Percentiles rank a stretch among this genome's conserved stretches.
Conservation (phyloP, 306 rosid genomes). For the Gastrolobium villosum region DNA sequence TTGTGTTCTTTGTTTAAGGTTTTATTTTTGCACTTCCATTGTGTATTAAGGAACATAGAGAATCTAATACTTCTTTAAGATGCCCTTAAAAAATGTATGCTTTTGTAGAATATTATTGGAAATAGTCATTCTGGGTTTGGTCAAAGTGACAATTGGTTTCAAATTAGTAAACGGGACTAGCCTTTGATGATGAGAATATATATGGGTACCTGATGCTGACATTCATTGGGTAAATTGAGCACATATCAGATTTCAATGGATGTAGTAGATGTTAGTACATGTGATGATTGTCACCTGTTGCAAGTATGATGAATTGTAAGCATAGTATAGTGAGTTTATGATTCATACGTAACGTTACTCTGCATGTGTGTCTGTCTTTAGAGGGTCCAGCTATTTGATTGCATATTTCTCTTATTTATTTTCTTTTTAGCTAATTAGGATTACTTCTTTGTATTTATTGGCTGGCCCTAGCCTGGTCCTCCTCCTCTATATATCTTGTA, state of each 20-base stretch:
- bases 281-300: neutral
- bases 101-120: neutral
- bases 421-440: too few relatives aligned
- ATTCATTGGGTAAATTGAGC: neutral
- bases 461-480: too few relatives aligned
- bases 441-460: too few relatives aligned
- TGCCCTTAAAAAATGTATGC: neutral
- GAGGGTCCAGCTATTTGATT: too few relatives aligned
- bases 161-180: conserved; percentile 1
- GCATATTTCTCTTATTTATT: too few relatives aligned
- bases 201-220: neutral
- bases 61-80: neutral
- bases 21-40: neutral
- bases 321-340: neutral
- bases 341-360: too few relatives aligned
- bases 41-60: neutral
- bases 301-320: neutral
- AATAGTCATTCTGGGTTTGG: conserved; percentile 12
- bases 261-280: neutral
- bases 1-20: conserved; percentile 21
- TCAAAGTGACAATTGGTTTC: conserved; percentile 7
- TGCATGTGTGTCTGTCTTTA: too few relatives aligned
- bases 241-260: neutral
- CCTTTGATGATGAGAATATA: neutral
- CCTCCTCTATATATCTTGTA: too few relatives aligned